Conservation (phyloP, 805 yeast genomes). For the Candida pini region DNA sequence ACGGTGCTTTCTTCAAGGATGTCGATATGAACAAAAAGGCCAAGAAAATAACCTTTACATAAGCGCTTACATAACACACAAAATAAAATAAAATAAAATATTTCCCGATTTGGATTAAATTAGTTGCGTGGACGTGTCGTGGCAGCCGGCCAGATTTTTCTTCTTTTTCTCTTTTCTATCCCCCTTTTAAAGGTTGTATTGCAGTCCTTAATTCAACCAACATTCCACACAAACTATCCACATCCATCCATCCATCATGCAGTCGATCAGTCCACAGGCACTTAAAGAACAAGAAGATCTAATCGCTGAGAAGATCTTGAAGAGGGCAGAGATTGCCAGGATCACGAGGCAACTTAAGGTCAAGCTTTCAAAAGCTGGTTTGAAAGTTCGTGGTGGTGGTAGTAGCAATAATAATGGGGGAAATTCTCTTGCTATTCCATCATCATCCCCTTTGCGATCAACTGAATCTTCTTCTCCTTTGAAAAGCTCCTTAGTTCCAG, state of each 20-base stretch:
- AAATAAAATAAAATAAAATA: no score
- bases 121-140: no score
- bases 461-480: conserved; percentile 1
- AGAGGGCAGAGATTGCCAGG: conserved; percentile 41
- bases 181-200: no score
- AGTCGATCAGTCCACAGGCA: conserved; percentile 1
- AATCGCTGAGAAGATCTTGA: conserved; percentile 39
- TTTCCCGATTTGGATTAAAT: no score
- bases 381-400: conserved; percentile 31
- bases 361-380: conserved; percentile 36
- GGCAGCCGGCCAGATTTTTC: no score
- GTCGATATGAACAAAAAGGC: conserved; percentile 81
- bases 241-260: not conserved
- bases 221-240: no score
- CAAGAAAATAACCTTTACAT: conserved; percentile 83
- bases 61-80: no score
- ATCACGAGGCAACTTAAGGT: conserved; percentile 39
- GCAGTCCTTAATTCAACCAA: no score
- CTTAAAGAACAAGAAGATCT: conserved; percentile 28
- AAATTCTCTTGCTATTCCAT: conserved; percentile 9
- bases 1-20: conserved; percentile 95
- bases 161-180: no score
- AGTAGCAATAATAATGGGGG: conserved; percentile 21
- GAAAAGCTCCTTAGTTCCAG: conserved; percentile 2
- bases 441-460: conserved; percentile 8